Conservation (phyloP, 768 basidiomycete genomes). For the Boletus sp. region DNA sequence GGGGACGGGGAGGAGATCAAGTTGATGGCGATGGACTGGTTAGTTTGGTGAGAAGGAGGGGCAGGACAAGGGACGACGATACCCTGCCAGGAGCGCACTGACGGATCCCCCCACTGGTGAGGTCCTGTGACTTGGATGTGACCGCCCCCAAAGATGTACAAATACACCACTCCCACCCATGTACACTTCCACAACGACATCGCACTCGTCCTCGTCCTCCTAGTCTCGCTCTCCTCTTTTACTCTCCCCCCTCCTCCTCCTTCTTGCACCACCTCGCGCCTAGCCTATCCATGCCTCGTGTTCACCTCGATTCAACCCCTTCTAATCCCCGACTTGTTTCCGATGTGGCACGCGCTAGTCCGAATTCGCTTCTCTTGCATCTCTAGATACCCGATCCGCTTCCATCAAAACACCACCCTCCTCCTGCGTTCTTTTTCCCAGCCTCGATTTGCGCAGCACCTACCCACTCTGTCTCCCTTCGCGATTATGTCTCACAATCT, state of each 20-base stretch:
- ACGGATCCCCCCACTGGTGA: slow-evolving; percentile 10
- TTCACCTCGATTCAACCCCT: background rate
- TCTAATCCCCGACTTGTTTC: background rate
- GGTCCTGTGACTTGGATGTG: slow-evolving; percentile 34
- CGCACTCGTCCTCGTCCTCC: background rate
- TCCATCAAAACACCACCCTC: slow-evolving; percentile 8
- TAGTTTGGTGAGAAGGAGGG: slow-evolving; percentile 10
- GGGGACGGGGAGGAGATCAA: slow-evolving; percentile 9
- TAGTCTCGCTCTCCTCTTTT: background rate
- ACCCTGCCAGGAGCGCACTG: slow-evolving; percentile 24
- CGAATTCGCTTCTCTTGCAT: background rate
- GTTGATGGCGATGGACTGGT: slow-evolving; percentile 3
- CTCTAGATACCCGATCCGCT: slow-evolving; percentile 6
- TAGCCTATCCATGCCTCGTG: background rate
- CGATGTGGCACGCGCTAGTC: background rate
- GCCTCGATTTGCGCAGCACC: background rate
- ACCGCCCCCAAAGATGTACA: slow-evolving; percentile 34
- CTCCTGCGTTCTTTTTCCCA: slow-evolving; percentile 12
- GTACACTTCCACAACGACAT: background rate
- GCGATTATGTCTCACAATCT: background rate
- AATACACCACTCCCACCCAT: slow-evolving; percentile 12
- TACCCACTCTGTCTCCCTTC: too few species aligned
- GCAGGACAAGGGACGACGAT: slow-evolving; percentile 26
- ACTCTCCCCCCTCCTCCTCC: background rate
- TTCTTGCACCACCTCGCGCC: background rate